Evolutionary conservation across 1,284 basidiomycete genomes (phyloP), one percentile per base, ranked within the genome.

Genomic region (Boletus smithii): DNA sequence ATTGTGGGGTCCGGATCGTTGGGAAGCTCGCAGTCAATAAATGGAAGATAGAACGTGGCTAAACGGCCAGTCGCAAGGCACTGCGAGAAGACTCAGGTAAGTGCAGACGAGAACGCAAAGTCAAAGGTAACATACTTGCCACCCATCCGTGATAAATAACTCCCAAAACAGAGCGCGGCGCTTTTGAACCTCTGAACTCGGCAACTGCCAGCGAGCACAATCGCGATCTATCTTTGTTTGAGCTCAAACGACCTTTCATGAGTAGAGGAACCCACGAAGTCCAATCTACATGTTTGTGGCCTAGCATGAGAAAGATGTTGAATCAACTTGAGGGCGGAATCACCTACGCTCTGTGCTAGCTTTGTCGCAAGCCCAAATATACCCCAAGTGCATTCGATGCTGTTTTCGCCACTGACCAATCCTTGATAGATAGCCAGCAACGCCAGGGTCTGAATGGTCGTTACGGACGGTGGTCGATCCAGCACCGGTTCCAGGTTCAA

Each of bases 81-180:
- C 79, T 58, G 34, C 37, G 4, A 8, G 5, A 26, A 17, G 30
- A 29, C 5, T 37, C 30, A 11, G 18, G 51, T 20, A 42, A 36
- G 31, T 22, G 22, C 29, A 42, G 42, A 20, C 8, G 16, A 50
- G 11, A 40, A 33, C 29, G 3, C 7, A 23, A 22, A 16, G 23
- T 23, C 16, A 27, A 47, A 10, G 13, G 16, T 1, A 16, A 48
- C 72, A 22, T 52, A 80, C 81, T 71, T 81, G 81, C 81, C 80
- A 84, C 48, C 76, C 77, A 60, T 85, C 81, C 0, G 81, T 81
- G 51, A 83, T 79, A 55, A 81, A 84, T 26, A 86, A 54, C 55
- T 86, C 84, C 84, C 84, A 86, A 56, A 85, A 86, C 18, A 86
- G 61, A 2, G 77, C 77, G n/a, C 83, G 73, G 5, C 83, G 75